These are phyloP conservation scores for Debaryomyces nepalensis DNA, from an alignment of 1,139 yeast genomes.

Conservation along the genomic window DNA sequence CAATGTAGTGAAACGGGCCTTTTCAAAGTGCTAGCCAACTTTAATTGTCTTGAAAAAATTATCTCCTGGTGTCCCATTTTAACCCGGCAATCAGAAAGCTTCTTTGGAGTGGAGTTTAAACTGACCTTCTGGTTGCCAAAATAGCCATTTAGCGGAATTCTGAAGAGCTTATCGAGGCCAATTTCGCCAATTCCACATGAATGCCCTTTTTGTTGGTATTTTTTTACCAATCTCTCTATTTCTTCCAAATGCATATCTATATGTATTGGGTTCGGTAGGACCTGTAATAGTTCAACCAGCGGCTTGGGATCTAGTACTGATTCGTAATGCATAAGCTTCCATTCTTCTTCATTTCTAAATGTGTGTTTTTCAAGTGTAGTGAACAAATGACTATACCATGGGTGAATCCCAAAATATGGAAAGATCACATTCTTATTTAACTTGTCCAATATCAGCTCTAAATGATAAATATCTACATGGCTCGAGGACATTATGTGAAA, in stretches of 20 bases:
- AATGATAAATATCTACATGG: conserved; percentile 48
- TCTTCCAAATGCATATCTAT: conserved; percentile 42
- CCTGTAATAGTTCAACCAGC: conserved; percentile 43
- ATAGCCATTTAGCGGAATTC: conserved; percentile 66
- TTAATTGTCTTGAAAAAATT: conserved; percentile 56
- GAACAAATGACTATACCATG: conserved; percentile 82
- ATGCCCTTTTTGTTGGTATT: conserved; percentile 22
- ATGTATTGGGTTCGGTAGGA: conserved; percentile 65
- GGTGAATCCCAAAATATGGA: conserved; percentile 85
- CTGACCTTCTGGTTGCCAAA: conserved; percentile 39
- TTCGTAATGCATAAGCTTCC: conserved; percentile 58
- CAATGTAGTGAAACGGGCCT: conserved; percentile 79
- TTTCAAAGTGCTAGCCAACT: conserved; percentile 51
- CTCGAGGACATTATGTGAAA: conserved; percentile 62
- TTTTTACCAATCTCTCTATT: conserved; percentile 27
- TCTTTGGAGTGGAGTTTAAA: conserved; percentile 18
- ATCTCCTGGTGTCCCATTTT: conserved; percentile 64
- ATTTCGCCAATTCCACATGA: conserved; percentile 74
- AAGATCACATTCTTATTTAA: conserved; percentile 35
- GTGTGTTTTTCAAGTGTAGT: conserved; percentile 27
- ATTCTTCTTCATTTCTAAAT: conserved; percentile 21
- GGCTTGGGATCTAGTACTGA: conserved; percentile 52
- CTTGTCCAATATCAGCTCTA: conserved; percentile 35
- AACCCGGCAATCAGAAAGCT: conserved; percentile 55
- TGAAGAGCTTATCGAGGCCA: conserved; percentile 80